These are phyloP conservation scores for Phytophthora capsici DNA, from an alignment of 352 stramenopile genomes.

Conservation along the genomic window DNA sequence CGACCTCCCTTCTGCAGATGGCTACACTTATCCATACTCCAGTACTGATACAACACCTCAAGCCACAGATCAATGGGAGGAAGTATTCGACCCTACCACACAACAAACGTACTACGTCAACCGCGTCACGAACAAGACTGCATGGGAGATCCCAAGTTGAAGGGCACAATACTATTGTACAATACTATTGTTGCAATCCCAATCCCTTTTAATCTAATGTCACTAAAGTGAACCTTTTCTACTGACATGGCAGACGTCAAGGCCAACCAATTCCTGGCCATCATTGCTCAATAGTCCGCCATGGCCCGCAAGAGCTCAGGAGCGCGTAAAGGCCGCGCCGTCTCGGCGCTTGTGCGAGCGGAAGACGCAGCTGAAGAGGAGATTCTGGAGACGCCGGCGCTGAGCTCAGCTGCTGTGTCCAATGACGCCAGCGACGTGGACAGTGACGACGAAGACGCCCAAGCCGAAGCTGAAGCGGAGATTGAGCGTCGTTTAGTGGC, in stretches of 20 bases:
- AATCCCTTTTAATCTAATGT: not conserved
- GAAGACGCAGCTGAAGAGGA: constrained; percentile 82
- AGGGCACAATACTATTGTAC: not conserved
- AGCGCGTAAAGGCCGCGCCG: constrained; percentile 38
- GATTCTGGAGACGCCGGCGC: constrained; percentile 83
- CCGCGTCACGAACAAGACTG: constrained; percentile 58
- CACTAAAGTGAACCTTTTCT: constrained; percentile 8
- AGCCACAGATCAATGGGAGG: constrained; percentile 45
- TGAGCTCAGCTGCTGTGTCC: constrained; percentile 47
- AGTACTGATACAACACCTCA: not conserved
- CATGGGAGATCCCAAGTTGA: constrained; percentile 53
- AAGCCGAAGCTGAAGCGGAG: constrained; percentile 70
- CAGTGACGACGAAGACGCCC: constrained; percentile 50
- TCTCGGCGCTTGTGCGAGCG: constrained; percentile 70
- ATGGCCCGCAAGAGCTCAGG: constrained; percentile 56
- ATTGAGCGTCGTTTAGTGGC: constrained; percentile 79
- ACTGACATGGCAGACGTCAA: constrained; percentile 14
- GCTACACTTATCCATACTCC: constrained; percentile 2
- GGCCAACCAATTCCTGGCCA: constrained; percentile 23
- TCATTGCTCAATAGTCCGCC: constrained; percentile 20
- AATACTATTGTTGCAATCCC: not conserved
- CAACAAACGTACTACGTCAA: constrained; percentile 74
- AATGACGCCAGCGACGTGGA: constrained; percentile 30
- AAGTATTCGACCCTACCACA: constrained; percentile 67
- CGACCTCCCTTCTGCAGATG: constrained; percentile 1